Conservation (phyloP, 169 alveolate species). For the Eimeria falciformis region DNA sequence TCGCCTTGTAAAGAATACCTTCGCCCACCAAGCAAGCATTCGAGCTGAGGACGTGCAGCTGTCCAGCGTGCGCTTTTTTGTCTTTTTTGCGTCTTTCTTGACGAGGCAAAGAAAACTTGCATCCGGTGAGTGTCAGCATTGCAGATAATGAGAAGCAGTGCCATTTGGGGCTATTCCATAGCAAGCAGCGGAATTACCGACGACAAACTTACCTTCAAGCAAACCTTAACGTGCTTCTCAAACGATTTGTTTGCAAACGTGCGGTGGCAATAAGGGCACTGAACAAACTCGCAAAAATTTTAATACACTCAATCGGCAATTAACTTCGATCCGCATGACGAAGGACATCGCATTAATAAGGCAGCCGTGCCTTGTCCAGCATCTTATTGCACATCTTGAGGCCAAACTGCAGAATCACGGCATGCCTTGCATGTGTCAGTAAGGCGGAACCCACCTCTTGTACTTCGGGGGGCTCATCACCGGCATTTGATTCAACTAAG, state of each 20-base stretch:
- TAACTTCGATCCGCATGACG: no score
- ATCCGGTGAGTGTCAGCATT: neutral
- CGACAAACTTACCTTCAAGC: slow-evolving; percentile 56
- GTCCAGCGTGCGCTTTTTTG: neutral
- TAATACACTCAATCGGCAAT: no score
- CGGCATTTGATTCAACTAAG: neutral
- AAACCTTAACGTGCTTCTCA: slow-evolving; percentile 73
- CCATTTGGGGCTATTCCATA: neutral
- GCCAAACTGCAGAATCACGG: neutral
- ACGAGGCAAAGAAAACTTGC: no score
- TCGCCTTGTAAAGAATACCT: slow-evolving; percentile 74
- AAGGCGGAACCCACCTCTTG: slow-evolving; percentile 57
- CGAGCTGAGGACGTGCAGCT: neutral
- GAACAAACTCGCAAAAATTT: neutral
- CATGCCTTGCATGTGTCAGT: neutral
- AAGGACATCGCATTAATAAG: neutral
- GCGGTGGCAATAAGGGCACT: slow-evolving; percentile 78
- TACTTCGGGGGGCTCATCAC: slow-evolving; percentile 53
- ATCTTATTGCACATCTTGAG: neutral
- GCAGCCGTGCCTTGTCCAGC: neutral
- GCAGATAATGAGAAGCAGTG: neutral
- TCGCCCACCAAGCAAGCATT: neutral
- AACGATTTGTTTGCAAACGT: slow-evolving; percentile 73
- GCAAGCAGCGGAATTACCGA: neutral
- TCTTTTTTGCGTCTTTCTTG: neutral